These are phyloP conservation scores for Alternaria infectoria DNA, from an alignment of 2,329 filamentous ascomycete species.

Conservation along the genomic window DNA sequence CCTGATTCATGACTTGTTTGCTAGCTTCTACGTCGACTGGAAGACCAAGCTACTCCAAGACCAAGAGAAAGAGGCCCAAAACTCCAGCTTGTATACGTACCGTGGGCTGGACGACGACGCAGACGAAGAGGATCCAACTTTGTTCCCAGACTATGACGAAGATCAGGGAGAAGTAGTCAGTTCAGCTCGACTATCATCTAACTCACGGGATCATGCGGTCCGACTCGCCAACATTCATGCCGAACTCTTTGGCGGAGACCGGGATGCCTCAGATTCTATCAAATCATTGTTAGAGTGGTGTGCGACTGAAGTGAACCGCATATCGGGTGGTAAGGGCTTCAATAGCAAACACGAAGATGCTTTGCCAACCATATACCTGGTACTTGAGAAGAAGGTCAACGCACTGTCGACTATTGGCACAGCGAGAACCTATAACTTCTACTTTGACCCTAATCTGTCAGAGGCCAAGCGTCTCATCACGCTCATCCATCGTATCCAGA, in stretches of 20 bases:
- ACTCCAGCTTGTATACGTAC: conserved; percentile 82
- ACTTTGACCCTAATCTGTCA: conserved; percentile 76
- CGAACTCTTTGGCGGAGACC: conserved; percentile 35
- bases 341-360: conserved; percentile 55
- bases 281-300: conserved; percentile 41
- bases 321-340: conserved; percentile 32
- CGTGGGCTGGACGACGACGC: conserved; percentile 80
- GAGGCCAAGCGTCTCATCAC: conserved; percentile 77
- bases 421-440: conserved; percentile 76
- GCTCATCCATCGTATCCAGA: conserved; percentile 71
- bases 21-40: conserved; percentile 81
- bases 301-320: conserved; percentile 33
- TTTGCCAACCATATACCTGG: conserved; percentile 70
- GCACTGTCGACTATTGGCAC: conserved; percentile 42
- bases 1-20: conserved; percentile 70
- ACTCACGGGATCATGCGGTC: conserved; percentile 43
- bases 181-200: conserved; percentile 10
- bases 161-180: conserved; percentile 49
- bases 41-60: conserved; percentile 76
- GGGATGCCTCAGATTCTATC: conserved; percentile 29
- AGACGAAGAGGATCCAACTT: conserved; percentile 74
- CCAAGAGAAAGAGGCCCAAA: conserved; percentile 74
- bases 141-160: conserved; percentile 81
- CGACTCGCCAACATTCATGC: conserved; percentile 43
- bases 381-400: conserved; percentile 67